Evolutionary conservation across 1,139 yeast genomes (phyloP), one percentile per base, ranked within the genome.

Genomic region (Geotrichum australiense): DNA sequence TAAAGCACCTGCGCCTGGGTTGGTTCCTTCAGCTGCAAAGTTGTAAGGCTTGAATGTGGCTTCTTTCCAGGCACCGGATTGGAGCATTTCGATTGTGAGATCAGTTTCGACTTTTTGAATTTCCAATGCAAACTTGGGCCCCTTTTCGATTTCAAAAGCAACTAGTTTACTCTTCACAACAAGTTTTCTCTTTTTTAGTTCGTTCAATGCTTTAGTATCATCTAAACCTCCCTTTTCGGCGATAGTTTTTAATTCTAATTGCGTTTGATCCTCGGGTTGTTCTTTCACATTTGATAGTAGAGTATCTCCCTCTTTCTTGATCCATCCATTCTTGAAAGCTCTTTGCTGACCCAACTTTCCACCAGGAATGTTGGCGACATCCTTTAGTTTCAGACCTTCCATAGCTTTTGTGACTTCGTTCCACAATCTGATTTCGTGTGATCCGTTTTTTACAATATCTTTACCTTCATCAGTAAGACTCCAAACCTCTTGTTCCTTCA

Each of bases 251-350:
- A 93, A 72, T 53, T 80, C 76, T 18, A 67, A 69, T 43, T 79
- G 80, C 12, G 93, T 87, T 31, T 67, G 65, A 63, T 86, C 96
- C 24, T 63, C 66, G 22, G 89, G 89, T 15, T 62, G 62, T 27
- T 58, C 58, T 34, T 63, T 60, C 28, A 66, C 63, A 47, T 68
- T 58, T 41, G 86, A 68, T 39, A 84, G 74, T 53, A 91, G 72
- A 57, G 71, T 76, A 54, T 84, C 94, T 42, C 93, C 94, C 50
- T 81, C 83, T 63, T 91, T 91, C 52, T 76, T 68, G 56, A 91
- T 79, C 99, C 99, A 91, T 39, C 94, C 94, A 63, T 89, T 89
- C 66, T 87, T 91, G 74, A 91, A 91, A n/a, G 97, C 98, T 58
- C 89, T 81, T 55, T 94, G 95, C 68, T 91, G 98, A 47, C 98